phyloP scores from a whole-genome alignment of 345 rosid genomes.

The Eucalyptus albens region DNA sequence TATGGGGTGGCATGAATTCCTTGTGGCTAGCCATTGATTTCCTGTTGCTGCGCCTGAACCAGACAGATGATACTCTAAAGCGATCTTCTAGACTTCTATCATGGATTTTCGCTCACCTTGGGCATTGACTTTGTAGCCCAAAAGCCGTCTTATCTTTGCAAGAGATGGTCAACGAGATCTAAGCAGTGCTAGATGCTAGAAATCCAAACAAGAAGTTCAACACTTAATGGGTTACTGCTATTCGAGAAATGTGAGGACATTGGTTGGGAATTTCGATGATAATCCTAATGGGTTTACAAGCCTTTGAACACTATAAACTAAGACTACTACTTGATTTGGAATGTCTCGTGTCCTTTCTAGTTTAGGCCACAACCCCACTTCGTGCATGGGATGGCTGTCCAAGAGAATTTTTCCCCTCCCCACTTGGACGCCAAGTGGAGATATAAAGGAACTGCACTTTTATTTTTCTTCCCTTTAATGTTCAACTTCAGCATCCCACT shows the following conservation, averaged over 20 bases:
- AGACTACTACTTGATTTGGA: background rate
- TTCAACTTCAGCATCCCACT: too few relatives aligned
- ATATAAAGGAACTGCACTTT: too few relatives aligned
- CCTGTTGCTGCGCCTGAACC: accelerated
- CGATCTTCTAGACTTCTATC: background rate
- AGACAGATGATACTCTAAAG: background rate
- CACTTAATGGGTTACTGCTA: background rate
- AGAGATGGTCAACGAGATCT: background rate
- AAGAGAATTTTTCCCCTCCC: too few relatives aligned
- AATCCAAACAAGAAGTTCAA: background rate
- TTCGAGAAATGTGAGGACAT: background rate
- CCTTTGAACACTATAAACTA: background rate
- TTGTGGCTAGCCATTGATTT: too few relatives aligned
- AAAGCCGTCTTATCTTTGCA: too few relatives aligned
- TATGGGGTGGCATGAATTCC: too few relatives aligned
- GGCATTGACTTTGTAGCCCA: background rate
- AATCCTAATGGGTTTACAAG: background rate
- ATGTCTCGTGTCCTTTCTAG: background rate
- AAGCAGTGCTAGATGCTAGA: background rate
- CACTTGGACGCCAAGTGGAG: too few relatives aligned
- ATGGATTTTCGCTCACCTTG: background rate
- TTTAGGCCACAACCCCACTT: background rate
- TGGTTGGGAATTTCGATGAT: background rate
- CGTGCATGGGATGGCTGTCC: too few relatives aligned
- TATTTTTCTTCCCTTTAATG: too few relatives aligned